Base-by-base conservation (phyloP, 2,329 filamentous ascomycete genomes). In the Reticulascus tulasneorum region DNA sequence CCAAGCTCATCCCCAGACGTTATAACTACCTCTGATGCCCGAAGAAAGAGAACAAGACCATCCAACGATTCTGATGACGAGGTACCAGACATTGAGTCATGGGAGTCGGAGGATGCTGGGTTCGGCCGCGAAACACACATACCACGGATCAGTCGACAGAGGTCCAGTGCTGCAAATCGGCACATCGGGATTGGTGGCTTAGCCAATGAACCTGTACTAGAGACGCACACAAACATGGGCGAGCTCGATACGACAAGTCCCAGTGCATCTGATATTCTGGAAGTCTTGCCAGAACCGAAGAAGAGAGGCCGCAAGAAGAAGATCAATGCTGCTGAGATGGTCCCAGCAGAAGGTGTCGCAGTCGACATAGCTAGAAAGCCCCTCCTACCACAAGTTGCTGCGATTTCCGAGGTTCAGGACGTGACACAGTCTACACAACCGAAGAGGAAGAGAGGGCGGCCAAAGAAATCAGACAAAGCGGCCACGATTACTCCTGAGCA, bases 361-460 rank as follows among this genome's bases (percentile, higher is more conserved):
- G 21, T 21, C 13, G 6, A 11, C 7, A 34, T 21, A 16, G 12
- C 7, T n/a, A 27, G n/a, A 18, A n/a, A 12, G 8, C 28, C 9
- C 29, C 13, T 6, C 39, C 11, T 22, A 29, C 6, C 19, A 25
- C 17, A 41, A 15, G 7, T 22, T 12, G 15, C 22, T 11, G 33
- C 30, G n/a, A 28, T 18, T 16, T 11, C 21, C 9, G 19, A 15
- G 30, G 33, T 18, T 26, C 25, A 25, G 28, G 16, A 35, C 45
- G 18, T 10, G 22, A 29, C 11, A 33, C 36, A 40, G 16, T 39
- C 18, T 17, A 41, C 21, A 19, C 28, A 24, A 25, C 32, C 18
- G 38, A 45, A 37, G 23, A 42, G 37, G 30, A 37, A 40, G 22
- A 22, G 67, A 32, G 68, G 69, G 5, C 56, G 67, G 15, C 66